Evolutionary conservation across 2,329 filamentous ascomycete genomes (phyloP).

Genomic region (Sclerotinia subarctica): DNA sequence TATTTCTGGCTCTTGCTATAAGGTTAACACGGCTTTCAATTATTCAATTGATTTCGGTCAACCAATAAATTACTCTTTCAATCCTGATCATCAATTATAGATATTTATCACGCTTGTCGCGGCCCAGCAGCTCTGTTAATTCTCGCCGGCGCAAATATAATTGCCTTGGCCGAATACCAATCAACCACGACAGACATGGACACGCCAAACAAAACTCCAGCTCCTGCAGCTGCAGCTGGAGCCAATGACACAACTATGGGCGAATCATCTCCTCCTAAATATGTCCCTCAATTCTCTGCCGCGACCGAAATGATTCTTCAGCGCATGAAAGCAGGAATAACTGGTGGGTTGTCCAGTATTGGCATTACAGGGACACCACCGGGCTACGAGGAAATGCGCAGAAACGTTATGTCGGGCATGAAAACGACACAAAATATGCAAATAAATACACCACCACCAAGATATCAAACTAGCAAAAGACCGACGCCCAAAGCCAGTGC

Average conservation of each 20-base stretch:
- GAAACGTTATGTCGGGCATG: slow-evolving; percentile 39
- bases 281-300: slow-evolving; percentile 39
- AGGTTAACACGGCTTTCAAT: slow-evolving; percentile 8
- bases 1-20: neutral
- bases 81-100: slow-evolving; percentile 14
- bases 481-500: slow-evolving; percentile 23
- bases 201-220: slow-evolving; percentile 30
- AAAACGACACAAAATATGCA: slow-evolving; percentile 40
- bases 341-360: slow-evolving; percentile 30
- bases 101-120: slow-evolving; percentile 5
- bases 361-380: slow-evolving; percentile 35
- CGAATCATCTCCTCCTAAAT: slow-evolving; percentile 36
- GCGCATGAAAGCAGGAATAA: slow-evolving; percentile 36
- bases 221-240: slow-evolving; percentile 20
- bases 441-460: slow-evolving; percentile 30
- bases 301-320: slow-evolving; percentile 41
- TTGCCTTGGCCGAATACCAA: slow-evolving; percentile 24
- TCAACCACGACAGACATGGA: slow-evolving; percentile 30
- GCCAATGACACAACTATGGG: slow-evolving; percentile 9
- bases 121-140: slow-evolving; percentile 1
- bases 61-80: slow-evolving; percentile 12
- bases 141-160: slow-evolving; percentile 23
- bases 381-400: slow-evolving; percentile 40
- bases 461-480: slow-evolving; percentile 23
- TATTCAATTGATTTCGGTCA: slow-evolving; percentile 28